Percentiles rank a stretch among this genome's conserved stretches.
Evolutionary conservation across 192 early-diverging fungal species (phyloP).

Genomic region (Coemansia sp.): DNA sequence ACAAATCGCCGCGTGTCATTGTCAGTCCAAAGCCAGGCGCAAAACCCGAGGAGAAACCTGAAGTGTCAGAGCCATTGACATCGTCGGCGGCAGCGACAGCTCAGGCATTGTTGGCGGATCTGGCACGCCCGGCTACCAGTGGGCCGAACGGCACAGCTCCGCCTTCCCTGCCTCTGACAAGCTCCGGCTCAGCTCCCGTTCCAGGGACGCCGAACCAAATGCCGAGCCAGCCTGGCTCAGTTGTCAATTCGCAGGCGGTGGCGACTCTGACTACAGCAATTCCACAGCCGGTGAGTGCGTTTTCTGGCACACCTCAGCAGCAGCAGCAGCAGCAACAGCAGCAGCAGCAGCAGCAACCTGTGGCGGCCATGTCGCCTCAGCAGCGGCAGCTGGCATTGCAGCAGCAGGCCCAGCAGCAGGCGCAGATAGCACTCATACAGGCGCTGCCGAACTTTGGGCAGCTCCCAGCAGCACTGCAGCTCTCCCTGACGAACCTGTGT

Average conservation of each 20-base stretch:
- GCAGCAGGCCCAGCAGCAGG: slow-evolving; percentile 32
- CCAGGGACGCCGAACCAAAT: too few species aligned
- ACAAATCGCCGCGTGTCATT: slow-evolving; percentile 32
- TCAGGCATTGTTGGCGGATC: too few species aligned
- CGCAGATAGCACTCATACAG: slow-evolving; percentile 16
- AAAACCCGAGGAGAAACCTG: neutral
- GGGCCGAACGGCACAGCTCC: too few species aligned
- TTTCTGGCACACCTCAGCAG: too few species aligned
- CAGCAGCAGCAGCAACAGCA: slow-evolving; percentile 18
- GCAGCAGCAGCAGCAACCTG: slow-evolving; percentile 11
- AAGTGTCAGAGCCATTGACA: too few species aligned
- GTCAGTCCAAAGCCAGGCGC: neutral
- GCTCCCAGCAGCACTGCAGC: slow-evolving; percentile 11
- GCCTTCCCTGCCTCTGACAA: too few species aligned
- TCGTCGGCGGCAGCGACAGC: too few species aligned
- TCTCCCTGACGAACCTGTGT: slow-evolving; percentile 1
- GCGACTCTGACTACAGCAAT: neutral
- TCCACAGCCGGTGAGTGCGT: too few species aligned
- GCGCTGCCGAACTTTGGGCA: slow-evolving; percentile 18
- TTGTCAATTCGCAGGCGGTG: too few species aligned
- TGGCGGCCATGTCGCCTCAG: neutral
- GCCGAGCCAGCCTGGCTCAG: too few species aligned
- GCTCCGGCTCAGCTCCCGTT: too few species aligned
- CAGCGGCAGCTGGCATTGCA: slow-evolving; percentile 2
- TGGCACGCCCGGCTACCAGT: too few species aligned